Evolutionary conservation across 2,329 filamentous ascomycete species (phyloP).

Genomic region (Cephalotrichum gorgonifer): DNA sequence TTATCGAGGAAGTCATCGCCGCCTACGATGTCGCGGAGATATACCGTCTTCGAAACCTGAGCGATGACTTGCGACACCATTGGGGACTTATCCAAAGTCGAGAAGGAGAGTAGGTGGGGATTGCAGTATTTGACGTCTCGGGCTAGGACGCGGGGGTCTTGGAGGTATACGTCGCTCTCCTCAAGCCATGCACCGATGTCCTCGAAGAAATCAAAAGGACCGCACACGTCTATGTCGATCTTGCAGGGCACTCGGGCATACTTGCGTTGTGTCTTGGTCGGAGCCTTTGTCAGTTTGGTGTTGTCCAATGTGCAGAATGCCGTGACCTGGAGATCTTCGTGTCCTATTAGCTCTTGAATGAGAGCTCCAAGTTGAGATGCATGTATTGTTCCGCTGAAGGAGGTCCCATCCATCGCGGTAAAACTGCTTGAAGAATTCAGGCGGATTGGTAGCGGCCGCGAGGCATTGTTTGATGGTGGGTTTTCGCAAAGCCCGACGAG

Average conservation of each 20-base stretch:
- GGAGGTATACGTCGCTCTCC: constrained; percentile 19
- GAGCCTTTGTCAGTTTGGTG: no score
- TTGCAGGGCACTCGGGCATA: background rate
- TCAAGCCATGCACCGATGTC: constrained; percentile 23
- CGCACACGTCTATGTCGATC: constrained; percentile 19
- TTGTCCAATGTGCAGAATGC: background rate
- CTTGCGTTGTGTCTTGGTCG: background rate
- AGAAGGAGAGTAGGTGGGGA: constrained; percentile 20
- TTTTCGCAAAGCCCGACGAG: background rate
- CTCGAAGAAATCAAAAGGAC: constrained; percentile 14
- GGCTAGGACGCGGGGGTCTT: constrained; percentile 20
- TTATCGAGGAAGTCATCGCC: constrained; percentile 14
- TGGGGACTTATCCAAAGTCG: background rate
- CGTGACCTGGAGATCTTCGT: constrained; percentile 16
- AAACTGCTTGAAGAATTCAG: background rate
- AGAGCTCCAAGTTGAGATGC: constrained; percentile 37
- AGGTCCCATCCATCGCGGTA: background rate
- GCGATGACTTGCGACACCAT: background rate
- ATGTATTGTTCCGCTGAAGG: background rate
- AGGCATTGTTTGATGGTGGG: background rate
- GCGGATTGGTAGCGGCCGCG: background rate
- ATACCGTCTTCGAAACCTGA: background rate
- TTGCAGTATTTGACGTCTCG: constrained; percentile 21
- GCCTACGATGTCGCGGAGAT: constrained; percentile 5
- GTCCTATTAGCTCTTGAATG: constrained; percentile 22